Evolutionary conservation across 2,329 filamentous ascomycete genomes (phyloP).

Genomic region (Trichoderma polysporum): DNA sequence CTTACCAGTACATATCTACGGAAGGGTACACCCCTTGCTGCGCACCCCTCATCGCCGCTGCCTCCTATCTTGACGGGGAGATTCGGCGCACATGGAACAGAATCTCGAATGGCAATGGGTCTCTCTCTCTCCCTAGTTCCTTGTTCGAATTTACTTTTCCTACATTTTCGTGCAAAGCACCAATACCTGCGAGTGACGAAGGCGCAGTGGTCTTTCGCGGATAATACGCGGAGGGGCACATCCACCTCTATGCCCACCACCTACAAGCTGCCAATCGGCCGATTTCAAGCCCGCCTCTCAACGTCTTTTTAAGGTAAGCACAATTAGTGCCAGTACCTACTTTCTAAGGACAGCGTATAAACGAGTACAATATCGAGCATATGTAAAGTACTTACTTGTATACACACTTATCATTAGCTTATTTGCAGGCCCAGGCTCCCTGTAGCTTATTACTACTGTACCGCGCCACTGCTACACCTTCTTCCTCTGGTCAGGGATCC

Average conservation of each 20-base stretch:
- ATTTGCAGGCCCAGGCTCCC: background rate
- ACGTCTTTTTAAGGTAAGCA: background rate
- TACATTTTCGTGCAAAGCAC: background rate
- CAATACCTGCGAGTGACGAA: background rate
- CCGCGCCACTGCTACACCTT: slow-evolving; percentile 5
- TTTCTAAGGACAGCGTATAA: background rate
- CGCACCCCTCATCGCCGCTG: background rate
- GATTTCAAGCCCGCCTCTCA: slow-evolving; percentile 7
- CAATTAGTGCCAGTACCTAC: background rate
- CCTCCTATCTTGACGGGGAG: slow-evolving; percentile 19
- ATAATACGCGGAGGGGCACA: background rate
- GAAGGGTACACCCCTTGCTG: background rate
- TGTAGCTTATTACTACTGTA: slow-evolving; percentile 17
- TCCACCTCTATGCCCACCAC: background rate
- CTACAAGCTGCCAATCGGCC: background rate
- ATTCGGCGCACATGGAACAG: slow-evolving; percentile 15
- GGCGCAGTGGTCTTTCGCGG: background rate
- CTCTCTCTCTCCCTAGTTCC: background rate
- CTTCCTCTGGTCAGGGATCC: slow-evolving; percentile 17
- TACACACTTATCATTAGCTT: slow-evolving; percentile 7
- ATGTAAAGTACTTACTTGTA: background rate
- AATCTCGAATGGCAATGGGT: slow-evolving; percentile 1
- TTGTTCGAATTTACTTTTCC: background rate
- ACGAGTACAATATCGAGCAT: background rate
- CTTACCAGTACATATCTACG: background rate